These are phyloP conservation scores for Nakaseomyces uthaithaninus DNA, from an alignment of 1,139 yeast genomes.

Conservation along the genomic window DNA sequence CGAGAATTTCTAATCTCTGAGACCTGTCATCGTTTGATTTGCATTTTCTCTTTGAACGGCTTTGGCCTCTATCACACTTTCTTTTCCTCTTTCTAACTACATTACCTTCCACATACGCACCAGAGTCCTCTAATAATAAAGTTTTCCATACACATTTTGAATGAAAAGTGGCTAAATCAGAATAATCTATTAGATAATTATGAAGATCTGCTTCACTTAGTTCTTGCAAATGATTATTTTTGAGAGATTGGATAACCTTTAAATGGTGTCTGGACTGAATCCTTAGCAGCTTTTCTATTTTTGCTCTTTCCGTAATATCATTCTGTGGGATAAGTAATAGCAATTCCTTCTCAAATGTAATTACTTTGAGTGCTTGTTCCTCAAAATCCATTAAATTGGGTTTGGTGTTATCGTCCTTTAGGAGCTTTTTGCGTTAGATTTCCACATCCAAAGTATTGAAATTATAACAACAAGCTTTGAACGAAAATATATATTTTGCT, in stretches of 20 bases:
- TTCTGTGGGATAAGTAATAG: background rate
- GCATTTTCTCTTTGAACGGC: background rate
- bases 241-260: conserved; percentile 3
- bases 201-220: background rate
- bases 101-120: background rate
- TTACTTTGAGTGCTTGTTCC: conserved; percentile 13
- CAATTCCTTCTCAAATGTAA: conserved; percentile 12
- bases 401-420: background rate
- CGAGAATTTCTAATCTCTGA: background rate
- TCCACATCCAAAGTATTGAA: too few species aligned
- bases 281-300: conserved; percentile 7
- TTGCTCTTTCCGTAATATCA: conserved; percentile 7
- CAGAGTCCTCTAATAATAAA: background rate
- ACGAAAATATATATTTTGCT: too few species aligned
- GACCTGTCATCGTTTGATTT: background rate
- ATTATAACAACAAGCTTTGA: too few species aligned
- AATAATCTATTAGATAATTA: background rate
- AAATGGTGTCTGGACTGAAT: conserved; percentile 1
- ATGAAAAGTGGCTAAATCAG: conserved; percentile 1
- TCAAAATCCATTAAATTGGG: conserved; percentile 9
- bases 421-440: background rate
- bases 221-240: conserved; percentile 2
- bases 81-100: background rate
- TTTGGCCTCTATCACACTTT: too few species aligned
- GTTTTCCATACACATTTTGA: conserved; percentile 1